Evolutionary conservation across 2,329 filamentous ascomycete genomes (phyloP), one percentile per base, ranked within the genome.

Genomic region (Shiraia sp.): DNA sequence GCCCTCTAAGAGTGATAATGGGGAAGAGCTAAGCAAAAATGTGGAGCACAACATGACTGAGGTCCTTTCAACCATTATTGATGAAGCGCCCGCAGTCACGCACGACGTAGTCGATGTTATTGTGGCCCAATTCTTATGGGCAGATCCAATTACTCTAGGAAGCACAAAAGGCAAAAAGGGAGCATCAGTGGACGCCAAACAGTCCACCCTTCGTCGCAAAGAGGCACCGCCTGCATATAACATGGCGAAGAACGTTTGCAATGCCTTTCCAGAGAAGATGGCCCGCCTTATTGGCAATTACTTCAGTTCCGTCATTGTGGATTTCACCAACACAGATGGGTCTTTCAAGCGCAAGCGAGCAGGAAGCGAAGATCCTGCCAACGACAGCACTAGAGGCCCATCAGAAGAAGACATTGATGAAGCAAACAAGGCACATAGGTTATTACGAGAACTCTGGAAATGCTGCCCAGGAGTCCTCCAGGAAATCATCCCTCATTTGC

Each of bases 231-330:
- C 90, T 12, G 91, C 93, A 1, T 99, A 99, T 72, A 87, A 93
- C 63, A 95, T 97, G 87, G 92, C 93, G 15, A 95, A 95, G 71
- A 88, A 88, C 2, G 85, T 99, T 31, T 99, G 93, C 74, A 93
- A 90, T 59, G 81, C 81, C 13, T 95, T 86, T 55, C 83, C 88
- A 1, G 92, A 96, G 56, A 95, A 95, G 70, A 96, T 99, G 92
- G 86, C 90, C 1, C 86, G 90, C 48, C 90, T 95, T 55, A 86
- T 97, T 41, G 92, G 90, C 54, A 90, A 95, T 62, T 99, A 97
- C 68, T 99, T 99, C 68, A 95, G 90, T 70, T 90, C 95, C 42
- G 90, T 97, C 36, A 95, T 99, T 43, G 84, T 97, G 48, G 90
- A 96, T 63, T 88, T 90, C 85, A 26, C 81, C 75, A 61, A 51